A percentile compares a stretch with the other conserved stretches of the same genome.
Conservation (phyloP, 2,329 filamentous ascomycete genomes). For the Aspergillus calidoustus region DNA sequence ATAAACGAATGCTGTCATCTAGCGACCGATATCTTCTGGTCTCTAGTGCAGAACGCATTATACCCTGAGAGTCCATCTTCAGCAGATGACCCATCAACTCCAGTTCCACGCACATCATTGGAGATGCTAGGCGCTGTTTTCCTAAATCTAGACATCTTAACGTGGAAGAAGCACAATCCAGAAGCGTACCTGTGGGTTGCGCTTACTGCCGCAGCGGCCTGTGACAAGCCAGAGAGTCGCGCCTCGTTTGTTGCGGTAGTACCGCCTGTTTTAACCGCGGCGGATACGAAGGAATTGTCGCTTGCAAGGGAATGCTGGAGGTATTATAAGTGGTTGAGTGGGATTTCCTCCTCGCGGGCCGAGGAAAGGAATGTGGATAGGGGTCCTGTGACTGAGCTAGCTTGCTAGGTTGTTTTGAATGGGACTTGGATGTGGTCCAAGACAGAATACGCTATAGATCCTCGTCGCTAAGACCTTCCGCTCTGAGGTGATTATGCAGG, state of each 20-base stretch:
- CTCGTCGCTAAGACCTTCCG: no score
- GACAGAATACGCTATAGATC: not conserved
- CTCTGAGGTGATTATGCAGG: no score
- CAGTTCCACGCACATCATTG: not conserved
- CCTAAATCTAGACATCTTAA: not conserved
- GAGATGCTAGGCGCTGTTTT: not conserved
- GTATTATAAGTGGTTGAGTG: not conserved
- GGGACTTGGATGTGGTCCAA: not conserved
- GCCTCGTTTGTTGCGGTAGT: not conserved
- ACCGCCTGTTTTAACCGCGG: not conserved
- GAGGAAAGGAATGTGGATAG: not conserved
- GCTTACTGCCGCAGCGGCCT: not conserved
- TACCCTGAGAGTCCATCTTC: not conserved
- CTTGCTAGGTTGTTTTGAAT: no score
- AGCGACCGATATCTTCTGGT: conserved; percentile 2
- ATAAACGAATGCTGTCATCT: conserved; percentile 3
- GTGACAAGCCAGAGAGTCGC: not conserved
- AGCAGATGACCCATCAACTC: not conserved
- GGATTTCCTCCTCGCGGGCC: not conserved
- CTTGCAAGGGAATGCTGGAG: not conserved
- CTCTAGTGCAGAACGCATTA: not conserved
- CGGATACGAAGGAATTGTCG: not conserved
- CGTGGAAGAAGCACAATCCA: not conserved
- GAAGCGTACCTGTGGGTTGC: conserved; percentile 1
- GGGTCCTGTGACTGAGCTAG: no score